phyloP scores from a whole-genome alignment of 2,329 filamentous ascomycete species.

The Colletotrichum chlorophyti region DNA sequence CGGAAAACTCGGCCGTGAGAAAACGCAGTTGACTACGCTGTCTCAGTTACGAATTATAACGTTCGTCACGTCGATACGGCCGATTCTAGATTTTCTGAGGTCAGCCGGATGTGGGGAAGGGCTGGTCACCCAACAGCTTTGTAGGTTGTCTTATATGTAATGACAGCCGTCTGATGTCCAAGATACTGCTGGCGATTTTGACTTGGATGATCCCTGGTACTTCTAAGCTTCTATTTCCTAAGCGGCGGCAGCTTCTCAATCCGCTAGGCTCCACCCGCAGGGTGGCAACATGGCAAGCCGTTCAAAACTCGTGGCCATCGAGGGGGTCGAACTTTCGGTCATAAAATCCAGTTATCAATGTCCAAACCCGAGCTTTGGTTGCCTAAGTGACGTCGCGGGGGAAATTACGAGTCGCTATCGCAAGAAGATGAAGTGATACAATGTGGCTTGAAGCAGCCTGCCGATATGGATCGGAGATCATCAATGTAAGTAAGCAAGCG shows the following conservation, averaged over 20 bases:
- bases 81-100: no score
- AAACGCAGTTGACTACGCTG: no score
- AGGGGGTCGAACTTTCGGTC: background rate
- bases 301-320: background rate
- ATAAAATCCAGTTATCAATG: background rate
- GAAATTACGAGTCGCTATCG: background rate
- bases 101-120: no score
- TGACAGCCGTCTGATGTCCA: constrained; percentile 35
- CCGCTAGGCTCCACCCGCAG: background rate
- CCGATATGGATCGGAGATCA: no score
- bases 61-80: no score
- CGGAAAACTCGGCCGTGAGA: no score
- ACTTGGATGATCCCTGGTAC: background rate
- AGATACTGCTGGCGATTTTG: background rate
- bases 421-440: background rate
- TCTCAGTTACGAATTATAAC: no score
- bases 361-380: background rate
- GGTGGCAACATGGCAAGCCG: background rate
- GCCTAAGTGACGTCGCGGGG: no score
- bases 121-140: no score
- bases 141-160: no score
- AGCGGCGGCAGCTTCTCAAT: background rate
- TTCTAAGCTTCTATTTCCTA: background rate
- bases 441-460: background rate
- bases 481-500: no score